Conservation (phyloP, 1,284 basidiomycete genomes). For the Leccinum subatratum region DNA sequence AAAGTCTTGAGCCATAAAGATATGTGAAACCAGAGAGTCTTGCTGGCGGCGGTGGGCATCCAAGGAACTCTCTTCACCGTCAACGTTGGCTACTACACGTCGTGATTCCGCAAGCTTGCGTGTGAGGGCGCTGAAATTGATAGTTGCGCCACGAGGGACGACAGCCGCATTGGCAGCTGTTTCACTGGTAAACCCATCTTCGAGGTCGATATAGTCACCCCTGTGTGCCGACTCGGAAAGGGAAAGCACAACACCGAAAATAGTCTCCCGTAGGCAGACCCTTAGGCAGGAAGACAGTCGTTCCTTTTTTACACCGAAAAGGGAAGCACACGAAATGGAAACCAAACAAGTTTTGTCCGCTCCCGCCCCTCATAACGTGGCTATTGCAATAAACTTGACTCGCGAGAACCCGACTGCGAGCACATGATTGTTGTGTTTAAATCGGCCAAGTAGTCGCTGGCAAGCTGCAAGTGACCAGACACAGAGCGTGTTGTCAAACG, state of each 20-base stretch:
- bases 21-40: constrained; percentile 68
- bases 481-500: background rate
- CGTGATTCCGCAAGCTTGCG: constrained; percentile 66
- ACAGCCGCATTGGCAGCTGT: constrained; percentile 49
- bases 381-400: too few species aligned
- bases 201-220: constrained; percentile 52
- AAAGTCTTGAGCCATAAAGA: constrained; percentile 80
- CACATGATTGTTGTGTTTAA: too few species aligned
- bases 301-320: too few species aligned
- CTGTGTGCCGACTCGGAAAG: too few species aligned
- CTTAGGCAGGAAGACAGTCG: too few species aligned
- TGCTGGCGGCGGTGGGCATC: constrained; percentile 64
- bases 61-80: constrained; percentile 42
- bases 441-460: too few species aligned
- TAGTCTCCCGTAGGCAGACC: too few species aligned
- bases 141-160: constrained; percentile 66
- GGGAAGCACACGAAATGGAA: too few species aligned
- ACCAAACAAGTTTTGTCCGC: too few species aligned
- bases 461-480: background rate
- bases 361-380: too few species aligned
- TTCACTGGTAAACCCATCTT: constrained; percentile 49
- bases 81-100: constrained; percentile 36
- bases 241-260: too few species aligned
- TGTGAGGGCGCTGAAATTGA: constrained; percentile 75
- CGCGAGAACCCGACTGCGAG: too few species aligned